Evolutionary conservation across 805 yeast genomes (phyloP), one percentile per base, ranked within the genome.

Genomic region (Candida michaelii): DNA sequence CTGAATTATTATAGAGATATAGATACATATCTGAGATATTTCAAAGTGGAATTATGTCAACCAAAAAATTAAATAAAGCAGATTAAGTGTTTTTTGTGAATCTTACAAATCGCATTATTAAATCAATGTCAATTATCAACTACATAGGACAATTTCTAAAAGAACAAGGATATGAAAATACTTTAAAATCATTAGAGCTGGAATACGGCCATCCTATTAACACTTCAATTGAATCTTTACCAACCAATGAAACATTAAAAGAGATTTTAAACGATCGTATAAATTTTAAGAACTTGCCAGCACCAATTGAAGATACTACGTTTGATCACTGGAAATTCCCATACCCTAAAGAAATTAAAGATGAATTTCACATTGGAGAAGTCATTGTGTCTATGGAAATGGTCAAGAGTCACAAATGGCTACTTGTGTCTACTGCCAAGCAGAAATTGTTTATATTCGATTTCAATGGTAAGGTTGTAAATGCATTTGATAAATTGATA

Each of bases 131-230:
- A 5, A 30, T 36, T 5, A 41, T 41, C 27, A 36, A 41, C 24
- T 41, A 83, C 24, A 66, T 85, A 10, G 89, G 86, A 0, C 78
- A 80, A 23, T 84, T 76, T 49, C 66, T 85, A n/a, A 57, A 68
- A 21, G 62, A 69, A n/a, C 69, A 78, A 21, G 76, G 78, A 0
- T 72, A 69, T 36, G 46, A 42, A 1, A 63, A 62, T 0, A 77
- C 90, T 0, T 58, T 82, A 11, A 54, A 59, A n/a, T 52, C 64
- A 2, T 76, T 83, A 36, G 75, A 80, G 48, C 46, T 51, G 12
- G 82, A 78, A 43, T 53, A 67, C 35, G 75, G 77, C 9, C 58
- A 46, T 32, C 60, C 67, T 4, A 56, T 71, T 13, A 39, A 40
- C 17, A 44, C 54, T 2, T 46, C 42, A 2, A 42, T 43, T 8